Percentiles rank a stretch among this genome's conserved stretches.
phyloP scores from a whole-genome alignment of 192 early-diverging fungal species.

The Spizellomyces sp. region DNA sequence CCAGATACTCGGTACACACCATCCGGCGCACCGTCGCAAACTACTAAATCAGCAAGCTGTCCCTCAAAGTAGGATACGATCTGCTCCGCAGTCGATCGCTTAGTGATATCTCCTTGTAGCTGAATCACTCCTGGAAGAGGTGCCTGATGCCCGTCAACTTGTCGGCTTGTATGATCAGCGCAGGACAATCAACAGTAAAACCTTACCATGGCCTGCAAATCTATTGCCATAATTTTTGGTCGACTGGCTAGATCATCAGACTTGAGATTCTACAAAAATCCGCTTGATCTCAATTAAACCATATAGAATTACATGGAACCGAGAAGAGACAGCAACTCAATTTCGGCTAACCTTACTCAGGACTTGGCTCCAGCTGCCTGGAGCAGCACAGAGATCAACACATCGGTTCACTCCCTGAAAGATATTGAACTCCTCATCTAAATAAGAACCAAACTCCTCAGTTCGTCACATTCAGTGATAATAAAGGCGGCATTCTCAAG shows the following conservation, averaged over 20 bases:
- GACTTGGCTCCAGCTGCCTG: constrained; percentile 98
- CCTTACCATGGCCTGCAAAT: constrained; percentile 90
- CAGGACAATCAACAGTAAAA: background rate
- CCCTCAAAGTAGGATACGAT: constrained; percentile 91
- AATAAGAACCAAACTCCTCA: background rate
- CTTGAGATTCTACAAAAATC: constrained; percentile 20
- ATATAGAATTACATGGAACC: no score
- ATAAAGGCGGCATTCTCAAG: background rate
- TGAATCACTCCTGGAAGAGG: constrained; percentile 91
- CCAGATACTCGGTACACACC: constrained; percentile 50
- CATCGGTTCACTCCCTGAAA: constrained; percentile 81
- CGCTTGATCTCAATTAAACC: background rate
- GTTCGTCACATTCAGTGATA: background rate
- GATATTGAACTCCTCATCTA: constrained; percentile 90
- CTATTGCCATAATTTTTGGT: constrained; percentile 90
- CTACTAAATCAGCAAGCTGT: constrained; percentile 85
- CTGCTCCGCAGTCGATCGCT: constrained; percentile 85
- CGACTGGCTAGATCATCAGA: constrained; percentile 48
- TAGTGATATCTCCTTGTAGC: constrained; percentile 98
- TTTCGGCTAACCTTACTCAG: constrained; percentile 33
- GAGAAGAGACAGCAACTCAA: background rate
- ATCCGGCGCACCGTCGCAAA: constrained; percentile 96
- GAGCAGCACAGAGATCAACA: constrained; percentile 97
- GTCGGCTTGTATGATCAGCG: background rate
- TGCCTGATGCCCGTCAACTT: constrained; percentile 51